These are phyloP conservation scores for Physcomitrium patens DNA, from an alignment of 225 moss, liverwort and hornwort genomes.

Conservation along the genomic window DNA sequence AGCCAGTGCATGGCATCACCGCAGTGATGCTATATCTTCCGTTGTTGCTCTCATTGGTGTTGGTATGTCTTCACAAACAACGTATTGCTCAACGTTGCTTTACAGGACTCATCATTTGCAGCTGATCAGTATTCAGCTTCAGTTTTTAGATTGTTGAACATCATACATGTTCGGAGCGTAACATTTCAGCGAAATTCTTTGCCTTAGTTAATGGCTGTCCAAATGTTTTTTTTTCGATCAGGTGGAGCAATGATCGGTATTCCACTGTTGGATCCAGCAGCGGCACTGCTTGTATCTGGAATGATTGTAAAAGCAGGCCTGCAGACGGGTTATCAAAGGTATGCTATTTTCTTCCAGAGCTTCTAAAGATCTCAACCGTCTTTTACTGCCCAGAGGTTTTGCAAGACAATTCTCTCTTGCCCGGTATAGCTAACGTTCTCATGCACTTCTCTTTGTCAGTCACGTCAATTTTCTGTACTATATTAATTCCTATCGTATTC, in stretches of 20 bases:
- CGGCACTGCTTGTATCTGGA: slow-evolving; percentile 87
- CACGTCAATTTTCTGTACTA: not conserved
- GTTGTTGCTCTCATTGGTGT: slow-evolving; percentile 89
- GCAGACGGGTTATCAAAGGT: slow-evolving; percentile 89
- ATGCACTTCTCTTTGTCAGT: not conserved
- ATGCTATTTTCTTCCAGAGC: slow-evolving; percentile 19
- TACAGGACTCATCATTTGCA: not conserved
- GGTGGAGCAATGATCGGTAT: slow-evolving; percentile 81
- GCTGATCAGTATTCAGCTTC: slow-evolving; percentile 2
- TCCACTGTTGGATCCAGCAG: slow-evolving; percentile 86
- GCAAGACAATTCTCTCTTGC: slow-evolving; percentile 3
- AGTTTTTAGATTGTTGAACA: slow-evolving; percentile 3
- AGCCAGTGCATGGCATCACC: slow-evolving; percentile 99
- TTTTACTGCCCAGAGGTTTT: slow-evolving; percentile 16
- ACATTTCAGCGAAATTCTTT: slow-evolving; percentile 7
- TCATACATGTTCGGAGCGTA: slow-evolving; percentile 15
- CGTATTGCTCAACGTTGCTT: not conserved
- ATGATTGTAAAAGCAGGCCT: slow-evolving; percentile 95
- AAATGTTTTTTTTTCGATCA: slow-evolving; percentile 23
- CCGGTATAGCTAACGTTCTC: slow-evolving; percentile 2
- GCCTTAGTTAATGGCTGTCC: not conserved
- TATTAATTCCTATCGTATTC: slow-evolving; percentile 30
- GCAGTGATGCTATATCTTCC: slow-evolving; percentile 94
- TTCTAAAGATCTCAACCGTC: slow-evolving; percentile 5
- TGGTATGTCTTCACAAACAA: slow-evolving; percentile 48